Percentiles rank a stretch among this genome's conserved stretches.
Conservation (phyloP, 352 stramenopile species). For the Pythium dissimile region DNA sequence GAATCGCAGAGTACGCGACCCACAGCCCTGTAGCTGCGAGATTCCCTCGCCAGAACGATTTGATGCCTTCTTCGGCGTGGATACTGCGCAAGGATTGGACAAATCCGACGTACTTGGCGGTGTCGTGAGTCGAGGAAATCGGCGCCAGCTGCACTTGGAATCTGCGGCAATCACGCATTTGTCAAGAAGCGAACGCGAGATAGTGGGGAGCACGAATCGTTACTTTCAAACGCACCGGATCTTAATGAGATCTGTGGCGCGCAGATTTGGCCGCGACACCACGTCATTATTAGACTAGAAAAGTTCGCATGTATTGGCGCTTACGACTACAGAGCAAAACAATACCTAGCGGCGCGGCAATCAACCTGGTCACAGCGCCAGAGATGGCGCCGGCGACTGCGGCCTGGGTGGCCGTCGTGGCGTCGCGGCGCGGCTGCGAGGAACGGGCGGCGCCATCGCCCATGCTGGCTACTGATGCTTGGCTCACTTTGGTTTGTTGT, state of each 20-base stretch:
- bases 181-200: too few species aligned
- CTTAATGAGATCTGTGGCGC: constrained; percentile 59
- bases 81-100: constrained; percentile 61
- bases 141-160: constrained; percentile 76
- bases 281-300: not conserved
- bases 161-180: constrained; percentile 8
- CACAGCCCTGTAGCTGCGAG: constrained; percentile 71
- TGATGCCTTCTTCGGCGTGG: constrained; percentile 74
- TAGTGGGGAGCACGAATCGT: not conserved
- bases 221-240: constrained; percentile 35
- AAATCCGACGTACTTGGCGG: constrained; percentile 51
- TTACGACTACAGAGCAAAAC: not conserved
- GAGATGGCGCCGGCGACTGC: constrained; percentile 58
- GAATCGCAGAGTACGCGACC: constrained; percentile 78
- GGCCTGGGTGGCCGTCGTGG: constrained; percentile 41
- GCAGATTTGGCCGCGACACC: not conserved
- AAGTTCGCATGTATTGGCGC: constrained; percentile 5
- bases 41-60: constrained; percentile 84
- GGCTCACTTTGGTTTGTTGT: constrained; percentile 1
- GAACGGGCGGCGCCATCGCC: constrained; percentile 4
- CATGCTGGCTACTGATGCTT: constrained; percentile 14
- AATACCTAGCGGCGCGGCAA: constrained; percentile 67
- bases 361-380: constrained; percentile 57
- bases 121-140: constrained; percentile 21
- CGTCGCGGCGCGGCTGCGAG: constrained; percentile 9